Percentiles rank a stretch among this genome's conserved stretches.
phyloP scores from a whole-genome alignment of 306 rosid genomes.

The Fragaria nilgerrensis region DNA sequence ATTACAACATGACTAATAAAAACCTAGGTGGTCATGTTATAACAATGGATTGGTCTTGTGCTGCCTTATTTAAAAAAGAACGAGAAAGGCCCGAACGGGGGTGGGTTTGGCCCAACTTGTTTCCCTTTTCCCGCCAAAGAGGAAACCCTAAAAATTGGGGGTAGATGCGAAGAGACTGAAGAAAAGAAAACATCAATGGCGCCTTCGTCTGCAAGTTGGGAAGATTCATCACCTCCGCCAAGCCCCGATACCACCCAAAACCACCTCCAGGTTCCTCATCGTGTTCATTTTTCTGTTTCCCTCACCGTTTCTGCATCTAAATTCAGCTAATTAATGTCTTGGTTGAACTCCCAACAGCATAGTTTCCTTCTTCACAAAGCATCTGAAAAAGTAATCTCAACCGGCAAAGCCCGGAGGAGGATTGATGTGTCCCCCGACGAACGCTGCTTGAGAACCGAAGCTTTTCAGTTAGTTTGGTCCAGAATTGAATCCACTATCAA shows the following conservation, averaged over 20 bases:
- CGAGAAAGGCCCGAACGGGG: not conserved
- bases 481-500: constrained; percentile 66
- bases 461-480: constrained; percentile 62
- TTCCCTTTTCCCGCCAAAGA: not conserved
- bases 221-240: constrained; percentile 20
- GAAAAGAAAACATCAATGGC: not conserved
- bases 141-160: not conserved
- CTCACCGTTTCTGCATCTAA: not conserved
- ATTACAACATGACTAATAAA: too few species aligned
- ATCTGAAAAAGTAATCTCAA: constrained; percentile 21
- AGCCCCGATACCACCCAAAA: constrained; percentile 17
- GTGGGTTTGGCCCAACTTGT: not conserved
- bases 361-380: constrained; percentile 78
- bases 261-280: constrained; percentile 27
- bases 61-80: too few species aligned
- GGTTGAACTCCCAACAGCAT: constrained; percentile 37
- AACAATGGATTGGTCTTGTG: too few species aligned
- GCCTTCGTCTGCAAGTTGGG: not conserved
- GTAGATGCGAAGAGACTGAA: too few species aligned
- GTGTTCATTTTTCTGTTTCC: not conserved
- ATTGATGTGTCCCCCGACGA: constrained; percentile 43
- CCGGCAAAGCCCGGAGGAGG: constrained; percentile 36
- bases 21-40: too few species aligned
- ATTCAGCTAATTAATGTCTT: not conserved
- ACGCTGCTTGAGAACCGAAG: constrained; percentile 37